phyloP scores from a whole-genome alignment of 176 grass and related monocot species.

The Urochloa ruziziensis region DNA sequence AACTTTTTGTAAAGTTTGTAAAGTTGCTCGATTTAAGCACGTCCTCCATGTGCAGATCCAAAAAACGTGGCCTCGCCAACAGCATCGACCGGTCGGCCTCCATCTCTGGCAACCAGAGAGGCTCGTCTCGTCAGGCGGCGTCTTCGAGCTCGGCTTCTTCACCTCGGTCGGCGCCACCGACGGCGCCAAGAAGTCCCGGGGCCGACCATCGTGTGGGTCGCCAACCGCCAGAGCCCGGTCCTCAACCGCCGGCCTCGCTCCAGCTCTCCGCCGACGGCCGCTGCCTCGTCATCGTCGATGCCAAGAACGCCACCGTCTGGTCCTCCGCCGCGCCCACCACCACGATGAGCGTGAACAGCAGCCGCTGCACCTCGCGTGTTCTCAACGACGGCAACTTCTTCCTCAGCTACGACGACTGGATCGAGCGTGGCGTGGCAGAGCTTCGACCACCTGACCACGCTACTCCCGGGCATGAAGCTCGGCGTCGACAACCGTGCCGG shows the following conservation, averaged over 20 bases:
- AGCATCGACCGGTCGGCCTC: background rate
- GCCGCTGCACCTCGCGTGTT: background rate
- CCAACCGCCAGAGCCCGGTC: constrained; percentile 49
- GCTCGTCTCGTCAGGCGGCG: constrained; percentile 42
- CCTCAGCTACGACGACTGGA: constrained; percentile 18
- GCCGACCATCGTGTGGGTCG: constrained; percentile 46
- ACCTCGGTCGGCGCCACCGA: constrained; percentile 4
- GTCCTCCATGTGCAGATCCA: too few species aligned
- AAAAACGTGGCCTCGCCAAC: background rate
- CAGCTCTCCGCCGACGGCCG: constrained; percentile 27
- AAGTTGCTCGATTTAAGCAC: too few species aligned
- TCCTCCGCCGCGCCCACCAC: constrained; percentile 13
- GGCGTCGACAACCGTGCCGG: constrained; percentile 25
- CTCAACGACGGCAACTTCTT: constrained; percentile 43
- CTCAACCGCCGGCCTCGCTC: background rate
- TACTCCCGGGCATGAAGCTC: constrained; percentile 60
- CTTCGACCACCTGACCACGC: constrained; percentile 57
- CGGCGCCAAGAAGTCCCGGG: background rate
- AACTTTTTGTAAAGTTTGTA: too few species aligned
- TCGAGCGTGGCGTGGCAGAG: constrained; percentile 51
- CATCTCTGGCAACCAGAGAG: constrained; percentile 47
- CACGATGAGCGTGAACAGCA: background rate
- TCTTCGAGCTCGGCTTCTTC: constrained; percentile 70
- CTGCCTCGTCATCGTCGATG: constrained; percentile 28
- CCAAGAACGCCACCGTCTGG: constrained; percentile 34